Base-by-base conservation (phyloP, 2,329 filamentous ascomycete genomes). In the Phyllosticta citrichinensis region DNA sequence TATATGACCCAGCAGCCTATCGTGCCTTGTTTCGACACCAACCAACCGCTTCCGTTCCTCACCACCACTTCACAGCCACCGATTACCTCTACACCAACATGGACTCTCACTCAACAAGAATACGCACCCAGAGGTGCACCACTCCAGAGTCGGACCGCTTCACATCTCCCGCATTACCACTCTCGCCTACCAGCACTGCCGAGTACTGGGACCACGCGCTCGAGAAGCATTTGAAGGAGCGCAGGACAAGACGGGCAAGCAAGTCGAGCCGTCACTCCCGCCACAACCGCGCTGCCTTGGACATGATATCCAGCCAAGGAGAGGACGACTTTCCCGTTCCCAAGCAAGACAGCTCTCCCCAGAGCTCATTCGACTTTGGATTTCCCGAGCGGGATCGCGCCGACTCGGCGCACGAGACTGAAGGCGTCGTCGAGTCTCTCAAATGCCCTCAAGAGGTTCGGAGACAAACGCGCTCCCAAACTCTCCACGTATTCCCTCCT, bases 1-100 rank as follows among this genome's bases (percentile, higher is more conserved):
- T 61, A 61, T 61, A 61, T 61, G 14, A 61, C 54, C 59, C 59
- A 61, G 47, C 47, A 54, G 27, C 54, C 56, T 53, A 51, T 52
- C 57, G 57, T 53, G 52, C 40, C 55, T 61, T 61, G 52, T 57
- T 55, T 53, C 53, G 54, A 56, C 25, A 56, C 50, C 59, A 53
- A 55, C 58, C 58, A 56, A 53, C 58, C 58, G 52, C 53, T 35
- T 20, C 52, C 54, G 25, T 52, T 52, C 59, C 51, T 53, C 50
- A 35, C 17, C 47, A 30, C 19, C 19, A 61, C 58, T 51, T 22
- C 51, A 27, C 56, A 20, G 12, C 55, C 35, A 52, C 12, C 52
- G 51, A 19, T 40, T 35, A 30, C 50, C 50, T 33, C 58, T 52
- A 50, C 33, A 30, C 14, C 33, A 53, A 61, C 54, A 61, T 61